Evolutionary conservation across 306 rosid genomes (phyloP).

Genomic region (Mimosa bimucronata): DNA sequence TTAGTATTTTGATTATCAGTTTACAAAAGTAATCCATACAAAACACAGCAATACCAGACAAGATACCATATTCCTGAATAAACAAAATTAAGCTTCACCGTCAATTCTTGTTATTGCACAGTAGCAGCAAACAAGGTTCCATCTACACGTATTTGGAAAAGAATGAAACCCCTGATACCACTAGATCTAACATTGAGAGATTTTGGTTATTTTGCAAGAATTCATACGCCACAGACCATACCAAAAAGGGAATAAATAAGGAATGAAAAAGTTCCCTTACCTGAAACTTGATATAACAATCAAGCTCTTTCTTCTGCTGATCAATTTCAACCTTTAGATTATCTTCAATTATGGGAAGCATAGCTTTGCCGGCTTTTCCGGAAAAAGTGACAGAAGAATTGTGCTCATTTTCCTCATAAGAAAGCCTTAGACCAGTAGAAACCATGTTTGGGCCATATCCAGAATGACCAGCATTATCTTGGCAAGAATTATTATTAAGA

Average conservation of each 20-base stretch:
- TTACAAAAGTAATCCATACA: background rate
- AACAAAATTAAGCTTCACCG: background rate
- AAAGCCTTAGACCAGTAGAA: slow-evolving; percentile 35
- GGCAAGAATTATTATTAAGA: background rate
- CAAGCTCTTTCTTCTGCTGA: slow-evolving; percentile 43
- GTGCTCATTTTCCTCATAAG: slow-evolving; percentile 46
- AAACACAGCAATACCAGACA: background rate
- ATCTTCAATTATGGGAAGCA: slow-evolving; percentile 29
- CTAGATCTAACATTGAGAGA: background rate
- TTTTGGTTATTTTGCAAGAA: background rate
- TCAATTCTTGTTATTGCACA: background rate
- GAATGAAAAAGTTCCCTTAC: slow-evolving; percentile 13
- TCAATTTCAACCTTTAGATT: slow-evolving; percentile 40
- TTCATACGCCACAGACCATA: background rate
- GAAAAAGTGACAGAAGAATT: slow-evolving; percentile 44
- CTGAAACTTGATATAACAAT: slow-evolving; percentile 37
- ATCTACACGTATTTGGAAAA: background rate
- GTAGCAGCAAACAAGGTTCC: background rate
- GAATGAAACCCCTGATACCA: background rate
- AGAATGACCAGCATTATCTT: slow-evolving; percentile 11
- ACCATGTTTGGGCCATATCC: background rate
- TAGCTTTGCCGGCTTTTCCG: slow-evolving; percentile 34
- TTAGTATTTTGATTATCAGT: background rate
- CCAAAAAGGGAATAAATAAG: background rate
- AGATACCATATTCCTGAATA: background rate